A percentile compares a stretch with the other conserved stretches of the same genome.
Evolutionary conservation across 768 basidiomycete genomes (phyloP).

Genomic region (Termitomyces sp.): DNA sequence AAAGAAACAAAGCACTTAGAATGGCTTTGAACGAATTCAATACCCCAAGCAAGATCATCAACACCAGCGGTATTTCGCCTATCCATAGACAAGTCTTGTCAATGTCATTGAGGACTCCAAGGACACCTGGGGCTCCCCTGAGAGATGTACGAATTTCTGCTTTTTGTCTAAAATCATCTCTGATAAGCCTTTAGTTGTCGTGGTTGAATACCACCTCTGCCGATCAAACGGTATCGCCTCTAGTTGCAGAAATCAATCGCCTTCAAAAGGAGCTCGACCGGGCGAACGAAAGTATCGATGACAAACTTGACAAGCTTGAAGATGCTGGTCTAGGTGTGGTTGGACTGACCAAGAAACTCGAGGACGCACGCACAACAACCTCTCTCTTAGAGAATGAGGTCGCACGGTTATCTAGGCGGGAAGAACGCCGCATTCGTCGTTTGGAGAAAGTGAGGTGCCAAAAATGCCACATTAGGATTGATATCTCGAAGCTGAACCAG

Average conservation of each 20-base stretch:
- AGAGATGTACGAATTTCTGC: conserved; percentile 57
- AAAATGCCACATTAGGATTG: conserved; percentile 62
- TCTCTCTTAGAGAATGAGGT: conserved; percentile 60
- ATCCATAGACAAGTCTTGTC: conserved; percentile 68
- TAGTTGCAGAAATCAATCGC: conserved; percentile 66
- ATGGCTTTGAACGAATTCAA: conserved; percentile 42
- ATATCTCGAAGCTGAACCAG: conserved; percentile 37
- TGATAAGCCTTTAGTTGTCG: conserved; percentile 46
- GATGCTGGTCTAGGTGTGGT: conserved; percentile 75
- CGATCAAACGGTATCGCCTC: conserved; percentile 52
- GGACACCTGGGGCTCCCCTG: conserved; percentile 74
- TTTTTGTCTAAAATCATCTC: background rate
- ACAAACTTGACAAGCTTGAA: conserved; percentile 82
- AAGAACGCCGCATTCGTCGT: conserved; percentile 60
- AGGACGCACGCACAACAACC: conserved; percentile 60
- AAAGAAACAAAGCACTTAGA: conserved; percentile 57
- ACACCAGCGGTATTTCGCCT: conserved; percentile 62
- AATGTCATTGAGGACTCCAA: conserved; percentile 63
- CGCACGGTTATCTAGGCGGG: conserved; percentile 55
- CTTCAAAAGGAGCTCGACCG: conserved; percentile 70
- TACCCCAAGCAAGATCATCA: conserved; percentile 54
- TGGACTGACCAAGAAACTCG: conserved; percentile 61
- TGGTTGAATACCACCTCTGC: conserved; percentile 61
- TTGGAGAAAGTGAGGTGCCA: conserved; percentile 60
- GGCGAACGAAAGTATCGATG: conserved; percentile 83